Base-by-base conservation (phyloP, 805 yeast species). In the Yarrowia yakushimensis region DNA sequence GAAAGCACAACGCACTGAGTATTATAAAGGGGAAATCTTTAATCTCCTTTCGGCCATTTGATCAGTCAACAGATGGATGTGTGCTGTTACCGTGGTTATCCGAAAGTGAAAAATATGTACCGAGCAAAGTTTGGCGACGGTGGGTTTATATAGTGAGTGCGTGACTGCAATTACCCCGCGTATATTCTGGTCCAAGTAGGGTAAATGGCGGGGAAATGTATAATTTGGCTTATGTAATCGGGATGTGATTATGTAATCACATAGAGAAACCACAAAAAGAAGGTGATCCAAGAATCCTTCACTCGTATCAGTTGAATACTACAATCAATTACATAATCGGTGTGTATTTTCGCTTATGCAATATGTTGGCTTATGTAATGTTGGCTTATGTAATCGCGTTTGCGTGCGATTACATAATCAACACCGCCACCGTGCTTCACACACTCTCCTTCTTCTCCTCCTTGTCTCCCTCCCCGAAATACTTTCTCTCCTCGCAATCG, bases 31-130 rank as follows among this genome's bases (percentile, higher is more conserved):
- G 63, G 37, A 18, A 9, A 17, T 50, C 48, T 52, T 50, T 61
- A 39, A 52, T 34, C 60, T 39, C 39, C 62, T 34, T 23, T 41
- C 54, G 63, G 63, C 43, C 63, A 45, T 33, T 46, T 60, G 42
- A 45, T 60, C 59, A 37, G 34, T 37, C 34, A 27, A 33, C 63
- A 34, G 42, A 55, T 60, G 43, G 63, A 43, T 34, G 43, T 17
- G 50, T 41, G 45, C 57, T 37, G 59, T 34, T 60, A 37, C 43
- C 59, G 63, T 45, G 63, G 59, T 45, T 33, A 25, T 25, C 59
- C 46, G 39, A 55, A 41, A 41, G 46, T 55, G 55, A 48, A 30
- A 39, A 39, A 55, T 55, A 31, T 55, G 61, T 55, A 55, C 18
- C 22, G 61, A 28, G 36, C 36, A 13, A 41, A 55, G 39, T 30